Base-by-base conservation (phyloP, 2,329 filamentous ascomycete species). In the Hypoxylon sp. region DNA sequence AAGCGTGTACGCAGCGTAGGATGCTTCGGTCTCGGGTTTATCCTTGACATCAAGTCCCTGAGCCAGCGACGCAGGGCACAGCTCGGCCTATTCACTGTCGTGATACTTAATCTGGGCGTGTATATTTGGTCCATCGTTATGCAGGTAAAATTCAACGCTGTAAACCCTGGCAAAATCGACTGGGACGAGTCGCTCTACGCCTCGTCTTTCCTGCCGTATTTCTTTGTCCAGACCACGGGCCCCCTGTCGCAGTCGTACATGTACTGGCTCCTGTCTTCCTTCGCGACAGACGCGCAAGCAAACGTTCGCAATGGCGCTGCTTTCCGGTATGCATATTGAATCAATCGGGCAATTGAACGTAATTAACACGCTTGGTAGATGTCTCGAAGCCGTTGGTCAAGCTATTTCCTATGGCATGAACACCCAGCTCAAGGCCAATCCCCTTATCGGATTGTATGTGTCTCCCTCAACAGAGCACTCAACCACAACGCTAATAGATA, bases 101-200 rank as follows among this genome's bases (percentile, higher is more conserved):
- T 83, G 2, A 73, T 81, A n/a, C 78, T 83, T 6, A 85, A 84
- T 48, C 67, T 82, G 3, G 83, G 80, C n/a, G 83, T 84, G 0
- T 85, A 85, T 56, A 82, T 84, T 65, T 85, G 83, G 83, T 84
- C 82, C 1, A 83, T 84, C 56, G 75, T 83, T 19, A 84, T 85
- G 79, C 82, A 85, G 67, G 75, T 74, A 7, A 74, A 73, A 19
- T 85, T 85, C 68, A 79, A 81, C 35, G 65, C 44, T 32, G 56
- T 76, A 2, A 70, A 78, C 47, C 83, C 83, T 0, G 82, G 82
- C 1, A 75, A 80, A 11, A 84, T 85, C 24, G 83, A 84, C 60
- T 85, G 82, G 83, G 78, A 82, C 17, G 81, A 83, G 4, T 64
- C 70, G 1, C 75, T 81, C 0, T 85, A 84, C 57, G 75, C 82